Evolutionary conservation across 805 yeast species (phyloP).

Genomic region (Saccharomycopsis sp.): DNA sequence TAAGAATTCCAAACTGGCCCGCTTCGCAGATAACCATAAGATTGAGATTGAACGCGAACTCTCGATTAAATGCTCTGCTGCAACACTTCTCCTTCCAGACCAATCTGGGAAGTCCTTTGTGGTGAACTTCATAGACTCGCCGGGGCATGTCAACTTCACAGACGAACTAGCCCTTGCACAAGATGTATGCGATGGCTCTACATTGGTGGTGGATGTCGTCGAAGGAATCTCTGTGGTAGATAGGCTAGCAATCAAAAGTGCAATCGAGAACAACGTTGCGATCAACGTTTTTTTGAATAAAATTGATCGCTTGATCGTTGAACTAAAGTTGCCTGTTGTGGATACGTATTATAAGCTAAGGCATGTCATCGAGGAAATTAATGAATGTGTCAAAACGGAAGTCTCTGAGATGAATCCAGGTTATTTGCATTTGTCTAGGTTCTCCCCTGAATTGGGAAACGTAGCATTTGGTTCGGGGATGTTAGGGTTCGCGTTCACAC

Average conservation of each 20-base stretch:
- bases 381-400: slow-evolving; percentile 35
- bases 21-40: slow-evolving; percentile 65
- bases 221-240: slow-evolving; percentile 71
- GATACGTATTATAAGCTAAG: slow-evolving; percentile 67
- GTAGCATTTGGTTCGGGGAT: slow-evolving; percentile 68
- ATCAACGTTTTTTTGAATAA: slow-evolving; percentile 65
- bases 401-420: slow-evolving; percentile 25
- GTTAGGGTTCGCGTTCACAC: slow-evolving; percentile 54
- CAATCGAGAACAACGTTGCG: slow-evolving; percentile 41
- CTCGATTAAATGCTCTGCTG: slow-evolving; percentile 53
- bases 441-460: slow-evolving; percentile 58
- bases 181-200: slow-evolving; percentile 52
- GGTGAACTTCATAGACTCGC: slow-evolving; percentile 69
- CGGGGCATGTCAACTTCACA: slow-evolving; percentile 81
- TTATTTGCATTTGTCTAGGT: slow-evolving; percentile 24
- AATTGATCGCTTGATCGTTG: slow-evolving; percentile 76
- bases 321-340: slow-evolving; percentile 61
- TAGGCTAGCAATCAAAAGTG: slow-evolving; percentile 40
- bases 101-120: slow-evolving; percentile 45
- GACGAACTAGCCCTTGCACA: slow-evolving; percentile 63
- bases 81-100: slow-evolving; percentile 51
- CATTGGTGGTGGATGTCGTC: slow-evolving; percentile 71
- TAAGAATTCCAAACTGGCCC: slow-evolving; percentile 31
- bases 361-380: slow-evolving; percentile 54
- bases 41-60: slow-evolving; percentile 66